Percentiles rank a stretch among this genome's conserved stretches.
Conservation (phyloP, 768 basidiomycete species). For the Russula sp. region DNA sequence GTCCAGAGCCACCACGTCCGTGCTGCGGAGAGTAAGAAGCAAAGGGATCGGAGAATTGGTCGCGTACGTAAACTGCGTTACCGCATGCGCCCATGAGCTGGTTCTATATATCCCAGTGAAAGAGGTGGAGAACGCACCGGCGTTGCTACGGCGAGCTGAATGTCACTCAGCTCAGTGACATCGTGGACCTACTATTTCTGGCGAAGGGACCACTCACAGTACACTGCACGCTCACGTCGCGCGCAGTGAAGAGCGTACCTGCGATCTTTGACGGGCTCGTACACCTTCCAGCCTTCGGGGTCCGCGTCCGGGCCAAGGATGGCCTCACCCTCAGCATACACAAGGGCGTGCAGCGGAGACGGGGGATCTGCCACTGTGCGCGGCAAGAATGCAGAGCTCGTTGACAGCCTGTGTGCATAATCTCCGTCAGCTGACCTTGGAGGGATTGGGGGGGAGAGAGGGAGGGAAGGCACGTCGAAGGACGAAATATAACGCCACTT, state of each 20-base stretch:
- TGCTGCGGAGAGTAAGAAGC: conserved; percentile 39
- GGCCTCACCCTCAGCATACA: conserved; percentile 32
- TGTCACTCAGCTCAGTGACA: background rate
- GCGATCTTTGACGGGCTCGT: conserved; percentile 30
- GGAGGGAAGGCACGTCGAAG: background rate
- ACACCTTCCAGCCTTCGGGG: conserved; percentile 37
- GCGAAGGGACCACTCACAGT: conserved; percentile 28
- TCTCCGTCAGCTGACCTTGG: background rate
- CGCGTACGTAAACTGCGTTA: conserved; percentile 42
- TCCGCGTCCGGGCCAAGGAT: conserved; percentile 37
- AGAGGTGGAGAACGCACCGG: conserved; percentile 34
- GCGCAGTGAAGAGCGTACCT: conserved; percentile 35
- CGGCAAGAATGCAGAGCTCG: conserved; percentile 33
- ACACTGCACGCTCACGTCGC: conserved; percentile 29
- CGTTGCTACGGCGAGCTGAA: conserved; percentile 44
- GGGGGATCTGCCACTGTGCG: conserved; percentile 32
- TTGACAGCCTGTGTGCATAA: conserved; percentile 29
- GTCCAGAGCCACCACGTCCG: conserved; percentile 46
- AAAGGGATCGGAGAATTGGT: conserved; percentile 49
- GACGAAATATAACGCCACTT: background rate
- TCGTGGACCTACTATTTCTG: too few relatives aligned
- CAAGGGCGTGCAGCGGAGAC: conserved; percentile 34
- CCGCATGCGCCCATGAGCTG: background rate
- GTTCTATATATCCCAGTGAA: background rate
- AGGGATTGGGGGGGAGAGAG: background rate